Evolutionary conservation across 2,329 filamentous ascomycete genomes (phyloP), one percentile per base, ranked within the genome.

Genomic region (Rhynchosporium graminicola): DNA sequence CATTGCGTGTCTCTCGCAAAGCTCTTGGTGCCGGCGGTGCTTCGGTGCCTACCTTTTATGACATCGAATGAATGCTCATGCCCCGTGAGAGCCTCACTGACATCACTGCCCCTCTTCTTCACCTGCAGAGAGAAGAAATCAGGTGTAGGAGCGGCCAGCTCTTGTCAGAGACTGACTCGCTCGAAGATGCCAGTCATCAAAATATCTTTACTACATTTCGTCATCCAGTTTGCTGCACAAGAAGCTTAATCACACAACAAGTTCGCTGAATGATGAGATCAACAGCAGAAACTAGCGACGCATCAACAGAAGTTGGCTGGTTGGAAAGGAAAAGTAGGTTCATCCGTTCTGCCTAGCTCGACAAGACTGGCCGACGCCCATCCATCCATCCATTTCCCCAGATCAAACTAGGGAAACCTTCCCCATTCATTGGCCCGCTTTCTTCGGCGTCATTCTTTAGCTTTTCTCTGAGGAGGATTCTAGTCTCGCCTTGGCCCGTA

Each of bases 341-440:
- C 40, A 28, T 42, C n/a, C 40, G 12, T 42, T 36, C 40, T 36
- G 12, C 42, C 43, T 28, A 47, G 20, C 45, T n/a, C 28, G 13
- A 33, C 47, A 26, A 47, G 31, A 7, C 29, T 20, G 20, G 28
- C 47, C 58, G 29, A 40, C 38, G 42, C 20, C 28, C 5, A 20
- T 20, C 20, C 20, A 1, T 20, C 38, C 58, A 13, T 26, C 38
- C 48, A 45, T 54, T 60, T 60, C 58, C 47, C 58, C 58, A 60
- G 58, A 60, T 43, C 45, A 52, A 10, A 50, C 47, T 45, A 59
- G 36, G n/a, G 15, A 7, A 6, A 15, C 3, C 7, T 40, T 40
- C 28, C 56, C 36, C 43, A 20, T n/a, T 29, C 12, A 50, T 47
- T 50, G 56, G 43, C n/a, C 56, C 56, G 40, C 46, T 58, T 40